phyloP scores from a whole-genome alignment of 2,329 filamentous ascomycete species.

The Knufia petricola region DNA sequence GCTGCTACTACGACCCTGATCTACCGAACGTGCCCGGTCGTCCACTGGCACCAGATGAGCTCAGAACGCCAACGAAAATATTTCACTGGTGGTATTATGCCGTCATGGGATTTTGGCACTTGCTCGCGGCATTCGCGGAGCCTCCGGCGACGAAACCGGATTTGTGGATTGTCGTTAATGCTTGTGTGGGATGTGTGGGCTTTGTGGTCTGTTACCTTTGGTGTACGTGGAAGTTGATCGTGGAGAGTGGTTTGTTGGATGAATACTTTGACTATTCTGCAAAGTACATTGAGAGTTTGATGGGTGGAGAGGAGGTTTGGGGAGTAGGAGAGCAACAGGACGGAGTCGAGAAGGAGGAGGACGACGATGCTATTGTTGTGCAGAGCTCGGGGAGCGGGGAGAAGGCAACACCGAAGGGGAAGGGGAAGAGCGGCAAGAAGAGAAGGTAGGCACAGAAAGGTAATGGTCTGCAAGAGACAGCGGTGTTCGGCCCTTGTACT shows the following conservation, averaged over 20 bases:
- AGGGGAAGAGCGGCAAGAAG: slow-evolving; percentile 6
- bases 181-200: slow-evolving; percentile 71
- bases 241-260: slow-evolving; percentile 20
- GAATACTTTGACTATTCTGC: slow-evolving; percentile 13
- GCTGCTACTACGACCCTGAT: slow-evolving; percentile 20
- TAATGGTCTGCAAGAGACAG: too few species aligned
- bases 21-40: slow-evolving; percentile 19
- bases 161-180: slow-evolving; percentile 87
- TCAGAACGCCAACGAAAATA: slow-evolving; percentile 44
- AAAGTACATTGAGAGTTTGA: background rate
- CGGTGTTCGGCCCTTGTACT: too few species aligned
- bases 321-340: too few species aligned
- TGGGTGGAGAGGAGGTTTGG: background rate
- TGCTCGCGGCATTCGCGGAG: slow-evolving; percentile 56
- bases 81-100: slow-evolving; percentile 69
- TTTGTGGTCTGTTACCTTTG: slow-evolving; percentile 85
- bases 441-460: too few species aligned
- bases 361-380: slow-evolving; percentile 4
- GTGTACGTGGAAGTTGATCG: slow-evolving; percentile 62
- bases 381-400: background rate
- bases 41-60: slow-evolving; percentile 17
- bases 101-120: slow-evolving; percentile 72
- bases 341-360: slow-evolving; percentile 3
- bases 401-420: slow-evolving; percentile 4
- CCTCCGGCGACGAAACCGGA: slow-evolving; percentile 76